phyloP scores from a whole-genome alignment of 257 asterid genomes.

The Lycium ferocissimum region DNA sequence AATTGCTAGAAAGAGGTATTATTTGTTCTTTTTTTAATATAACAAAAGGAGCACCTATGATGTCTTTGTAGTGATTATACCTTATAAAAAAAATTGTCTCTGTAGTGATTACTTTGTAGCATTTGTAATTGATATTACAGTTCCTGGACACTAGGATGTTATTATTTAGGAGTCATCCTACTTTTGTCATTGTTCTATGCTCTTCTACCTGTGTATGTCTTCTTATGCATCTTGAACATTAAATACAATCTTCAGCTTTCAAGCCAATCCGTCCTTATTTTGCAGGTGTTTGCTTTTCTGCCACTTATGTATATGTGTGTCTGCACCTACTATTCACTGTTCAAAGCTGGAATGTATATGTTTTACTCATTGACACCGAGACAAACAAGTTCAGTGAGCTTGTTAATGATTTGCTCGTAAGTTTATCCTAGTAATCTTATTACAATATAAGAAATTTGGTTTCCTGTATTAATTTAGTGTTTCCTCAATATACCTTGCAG shows the following conservation, averaged over 20 bases:
- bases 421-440: slow-evolving; percentile 41
- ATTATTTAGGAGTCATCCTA: too few species aligned
- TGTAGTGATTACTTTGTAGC: background rate
- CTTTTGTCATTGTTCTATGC: background rate
- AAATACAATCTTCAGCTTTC: background rate
- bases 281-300: slow-evolving; percentile 85
- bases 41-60: background rate
- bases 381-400: slow-evolving; percentile 92
- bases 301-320: slow-evolving; percentile 97
- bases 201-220: background rate
- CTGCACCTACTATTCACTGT: slow-evolving; percentile 92
- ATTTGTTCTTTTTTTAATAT: background rate
- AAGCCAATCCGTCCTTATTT: slow-evolving; percentile 36
- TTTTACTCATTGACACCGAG: slow-evolving; percentile 93
- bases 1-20: background rate
- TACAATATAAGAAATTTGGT: slow-evolving; percentile 1
- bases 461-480: background rate
- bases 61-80: background rate
- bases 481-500: slow-evolving; percentile 48
- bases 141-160: background rate
- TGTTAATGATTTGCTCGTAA: slow-evolving; percentile 99
- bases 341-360: slow-evolving; percentile 95
- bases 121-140: background rate
- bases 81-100: too few species aligned
- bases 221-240: background rate